Evolutionary conservation across 192 early-diverging fungal genomes (phyloP).

Genomic region (Mycoemilia scoparia): DNA sequence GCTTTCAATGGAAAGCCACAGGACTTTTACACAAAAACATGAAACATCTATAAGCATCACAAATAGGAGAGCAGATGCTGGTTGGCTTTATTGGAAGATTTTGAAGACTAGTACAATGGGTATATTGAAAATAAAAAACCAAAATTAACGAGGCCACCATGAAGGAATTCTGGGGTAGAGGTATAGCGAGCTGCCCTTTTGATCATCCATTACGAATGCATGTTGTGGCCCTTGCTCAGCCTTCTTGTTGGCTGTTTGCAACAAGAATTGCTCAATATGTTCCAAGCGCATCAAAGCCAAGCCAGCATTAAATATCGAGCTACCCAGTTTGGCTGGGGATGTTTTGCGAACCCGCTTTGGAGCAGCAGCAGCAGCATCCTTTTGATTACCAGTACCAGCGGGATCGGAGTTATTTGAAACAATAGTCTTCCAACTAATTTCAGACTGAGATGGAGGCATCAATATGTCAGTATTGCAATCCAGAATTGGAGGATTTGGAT

Average conservation of each 20-base stretch:
- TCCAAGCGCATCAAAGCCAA: constrained; percentile 78
- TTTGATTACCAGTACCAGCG: constrained; percentile 3
- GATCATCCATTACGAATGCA: no score
- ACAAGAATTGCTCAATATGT: constrained; percentile 19
- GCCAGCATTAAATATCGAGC: constrained; percentile 55
- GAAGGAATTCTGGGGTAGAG: neutral
- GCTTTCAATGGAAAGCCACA: no score
- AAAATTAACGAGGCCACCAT: neutral
- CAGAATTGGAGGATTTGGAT: neutral
- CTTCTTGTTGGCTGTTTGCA: constrained; percentile 6
- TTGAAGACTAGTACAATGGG: neutral
- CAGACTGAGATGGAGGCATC: constrained; percentile 1
- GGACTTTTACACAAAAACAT: no score
- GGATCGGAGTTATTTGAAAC: neutral
- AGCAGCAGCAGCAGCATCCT: neutral
- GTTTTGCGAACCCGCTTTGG: constrained; percentile 13
- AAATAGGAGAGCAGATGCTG: no score
- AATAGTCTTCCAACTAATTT: neutral
- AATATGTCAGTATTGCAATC: no score
- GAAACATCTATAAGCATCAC: no score
- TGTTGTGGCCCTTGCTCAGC: no score
- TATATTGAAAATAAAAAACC: neutral
- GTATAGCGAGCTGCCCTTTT: neutral
- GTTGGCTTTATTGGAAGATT: no score
- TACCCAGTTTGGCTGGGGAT: constrained; percentile 47